Evolutionary conservation across 192 early-diverging fungal genomes (phyloP).

Genomic region (Chytriomyces confervae): DNA sequence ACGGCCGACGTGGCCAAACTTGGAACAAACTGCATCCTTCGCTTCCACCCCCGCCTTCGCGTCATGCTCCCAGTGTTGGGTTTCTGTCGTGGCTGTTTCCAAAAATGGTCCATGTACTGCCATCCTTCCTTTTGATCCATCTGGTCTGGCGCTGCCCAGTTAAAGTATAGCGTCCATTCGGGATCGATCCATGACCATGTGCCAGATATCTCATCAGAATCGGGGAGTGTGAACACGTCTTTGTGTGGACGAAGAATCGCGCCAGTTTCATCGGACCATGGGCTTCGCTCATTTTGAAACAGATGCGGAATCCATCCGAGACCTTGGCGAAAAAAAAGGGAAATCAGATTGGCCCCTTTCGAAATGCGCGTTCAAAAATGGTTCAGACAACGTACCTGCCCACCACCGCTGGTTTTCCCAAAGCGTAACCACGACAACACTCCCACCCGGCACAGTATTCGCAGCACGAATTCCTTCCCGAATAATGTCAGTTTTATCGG

Average conservation of each 20-base stretch:
- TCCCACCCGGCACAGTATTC: constrained; percentile 10
- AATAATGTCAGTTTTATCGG: constrained; percentile 45
- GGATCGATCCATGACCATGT: constrained; percentile 60
- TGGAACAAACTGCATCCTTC: constrained; percentile 48
- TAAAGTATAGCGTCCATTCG: constrained; percentile 65
- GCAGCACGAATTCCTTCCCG: constrained; percentile 41
- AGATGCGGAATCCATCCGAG: constrained; percentile 75
- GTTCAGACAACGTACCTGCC: constrained; percentile 45
- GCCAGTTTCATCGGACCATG: constrained; percentile 74
- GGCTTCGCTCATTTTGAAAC: constrained; percentile 63
- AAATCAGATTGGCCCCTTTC: background rate
- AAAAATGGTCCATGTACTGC: constrained; percentile 73
- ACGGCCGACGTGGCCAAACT: constrained; percentile 14
- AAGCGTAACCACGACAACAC: constrained; percentile 43
- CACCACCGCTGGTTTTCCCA: constrained; percentile 86
- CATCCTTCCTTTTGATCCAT: constrained; percentile 61
- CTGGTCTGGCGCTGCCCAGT: constrained; percentile 35
- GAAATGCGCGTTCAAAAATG: background rate
- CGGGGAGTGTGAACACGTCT: constrained; percentile 60
- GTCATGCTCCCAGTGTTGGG: constrained; percentile 61
- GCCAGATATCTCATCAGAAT: constrained; percentile 37
- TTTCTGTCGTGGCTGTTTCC: constrained; percentile 57
- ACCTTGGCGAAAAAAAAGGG: constrained; percentile 37
- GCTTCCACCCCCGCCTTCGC: constrained; percentile 69
- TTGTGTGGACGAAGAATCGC: constrained; percentile 54